phyloP scores from a whole-genome alignment of 345 rosid genomes.

The Ceriops decandra region DNA sequence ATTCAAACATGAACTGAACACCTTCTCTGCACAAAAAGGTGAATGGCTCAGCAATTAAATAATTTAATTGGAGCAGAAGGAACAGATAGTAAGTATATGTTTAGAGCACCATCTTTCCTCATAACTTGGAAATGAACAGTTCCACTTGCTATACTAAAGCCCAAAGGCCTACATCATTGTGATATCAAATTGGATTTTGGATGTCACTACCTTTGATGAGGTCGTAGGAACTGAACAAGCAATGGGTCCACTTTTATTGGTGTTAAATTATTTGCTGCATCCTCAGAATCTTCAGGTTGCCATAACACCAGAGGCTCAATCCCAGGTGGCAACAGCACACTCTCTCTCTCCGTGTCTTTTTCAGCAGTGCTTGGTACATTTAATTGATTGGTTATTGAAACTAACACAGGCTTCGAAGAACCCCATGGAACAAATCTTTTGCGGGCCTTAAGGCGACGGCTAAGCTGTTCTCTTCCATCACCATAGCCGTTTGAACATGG shows the following conservation, averaged over 20 bases:
- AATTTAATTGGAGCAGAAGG: neutral
- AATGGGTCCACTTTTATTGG: slow-evolving; percentile 74
- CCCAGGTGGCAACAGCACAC: slow-evolving; percentile 67
- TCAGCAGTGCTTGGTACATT: slow-evolving; percentile 22
- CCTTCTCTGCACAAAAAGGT: slow-evolving; percentile 73
- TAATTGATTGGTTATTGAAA: slow-evolving; percentile 39
- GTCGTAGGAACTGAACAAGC: slow-evolving; percentile 89
- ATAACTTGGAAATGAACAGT: too few relatives aligned
- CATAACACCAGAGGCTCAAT: slow-evolving; percentile 79
- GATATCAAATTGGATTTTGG: slow-evolving; percentile 5
- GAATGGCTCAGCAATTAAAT: slow-evolving; percentile 1
- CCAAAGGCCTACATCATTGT: neutral
- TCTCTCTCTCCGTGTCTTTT: slow-evolving; percentile 50
- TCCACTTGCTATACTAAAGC: too few relatives aligned
- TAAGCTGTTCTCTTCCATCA: slow-evolving; percentile 49
- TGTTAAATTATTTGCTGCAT: slow-evolving; percentile 28
- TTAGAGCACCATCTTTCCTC: neutral
- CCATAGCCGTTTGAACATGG: slow-evolving; percentile 62
- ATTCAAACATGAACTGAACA: slow-evolving; percentile 97
- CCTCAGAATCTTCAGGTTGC: slow-evolving; percentile 64
- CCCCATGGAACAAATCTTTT: slow-evolving; percentile 97
- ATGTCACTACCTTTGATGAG: slow-evolving; percentile 84
- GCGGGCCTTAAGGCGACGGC: slow-evolving; percentile 83
- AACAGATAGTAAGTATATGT: neutral
- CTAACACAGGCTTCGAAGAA: slow-evolving; percentile 56